Base-by-base conservation (phyloP, 2,329 filamentous ascomycete species). In the Malbranchea zuffiana region DNA sequence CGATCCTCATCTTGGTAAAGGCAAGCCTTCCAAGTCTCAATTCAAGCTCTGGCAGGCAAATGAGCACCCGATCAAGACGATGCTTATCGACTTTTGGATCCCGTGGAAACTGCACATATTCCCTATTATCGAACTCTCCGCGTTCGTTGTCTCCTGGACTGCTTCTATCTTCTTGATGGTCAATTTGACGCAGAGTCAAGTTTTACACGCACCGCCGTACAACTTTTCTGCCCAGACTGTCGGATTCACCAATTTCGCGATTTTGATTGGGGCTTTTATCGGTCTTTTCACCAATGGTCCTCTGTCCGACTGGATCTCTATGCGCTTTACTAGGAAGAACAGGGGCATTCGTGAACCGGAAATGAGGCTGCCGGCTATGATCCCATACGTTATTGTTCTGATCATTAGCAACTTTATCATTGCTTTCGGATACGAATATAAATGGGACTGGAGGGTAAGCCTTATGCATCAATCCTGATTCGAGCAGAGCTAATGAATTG, bases 101-200 rank as follows among this genome's bases (percentile, higher is more conserved):
- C 76, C 75, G 0, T 76, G 71, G 67, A 75, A 77, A 46, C 60
- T 80, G 1, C 70, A 76, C 49, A 46, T 63, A 0, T 80, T 74
- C 52, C 75, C 76, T 0, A 78, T 80, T 40, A 69, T 79, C 27
- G 67, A 78, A 44, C 74, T 75, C 40, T 64, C 75, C 1, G 66
- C 71, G 11, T 78, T 80, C 46, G 67, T 75, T 17, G 72, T 77
- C 5, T 72, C 68, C 16, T 79, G 72, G 71, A 65, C 63, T 6
- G 72, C 71, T 37, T 70, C 64, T 27, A 66, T 59, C 15, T 75
- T 77, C 55, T 57, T 80, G 31, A 70, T 68, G 2, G 49, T 78
- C 48, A 79, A 79, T 53, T 60, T 79, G n/a, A 77, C 72, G 0
- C 70, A 66, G 39, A 65, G 62, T 6, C 69, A 74, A 51, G 66